Conservation (phyloP, 2,329 filamentous ascomycete species). For the Hortaea sp. region DNA sequence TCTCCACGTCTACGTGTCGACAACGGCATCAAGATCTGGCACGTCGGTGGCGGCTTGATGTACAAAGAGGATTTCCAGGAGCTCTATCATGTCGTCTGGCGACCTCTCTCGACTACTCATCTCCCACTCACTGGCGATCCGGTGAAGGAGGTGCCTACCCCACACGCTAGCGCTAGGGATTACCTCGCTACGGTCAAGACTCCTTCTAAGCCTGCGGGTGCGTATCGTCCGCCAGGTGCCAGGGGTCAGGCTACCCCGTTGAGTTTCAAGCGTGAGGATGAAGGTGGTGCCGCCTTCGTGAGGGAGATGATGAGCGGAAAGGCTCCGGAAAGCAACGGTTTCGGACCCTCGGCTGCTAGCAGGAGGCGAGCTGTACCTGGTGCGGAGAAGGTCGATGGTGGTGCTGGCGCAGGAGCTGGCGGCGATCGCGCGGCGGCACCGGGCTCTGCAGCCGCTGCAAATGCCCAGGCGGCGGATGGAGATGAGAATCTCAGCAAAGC, state of each 20-base stretch:
- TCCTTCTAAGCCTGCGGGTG: conserved; percentile 91
- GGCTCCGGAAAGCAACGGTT: conserved; percentile 55
- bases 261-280: conserved; percentile 94
- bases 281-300: conserved; percentile 81
- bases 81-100: conserved; percentile 80
- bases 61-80: conserved; percentile 94
- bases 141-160: conserved; percentile 60
- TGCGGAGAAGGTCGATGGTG: conserved; percentile 58
- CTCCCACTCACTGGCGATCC: conserved; percentile 56
- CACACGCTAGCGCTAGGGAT: conserved; percentile 71
- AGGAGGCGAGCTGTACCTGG: conserved; percentile 75
- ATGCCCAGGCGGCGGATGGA: conserved; percentile 47
- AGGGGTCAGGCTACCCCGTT: conserved; percentile 80
- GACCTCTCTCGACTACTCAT: conserved; percentile 57
- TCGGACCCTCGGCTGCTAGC: conserved; percentile 43
- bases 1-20: conserved; percentile 91
- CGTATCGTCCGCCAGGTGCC: conserved; percentile 89
- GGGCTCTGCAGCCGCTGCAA: conserved; percentile 57
- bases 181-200: conserved; percentile 85
- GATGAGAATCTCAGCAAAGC: conserved; percentile 73
- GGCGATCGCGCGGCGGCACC: conserved; percentile 39
- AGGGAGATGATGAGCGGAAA: conserved; percentile 59
- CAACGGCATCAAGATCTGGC: conserved; percentile 93
- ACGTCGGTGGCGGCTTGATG: conserved; percentile 78
- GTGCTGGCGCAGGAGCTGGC: not conserved